Evolutionary conservation across 352 stramenopile species (phyloP), one percentile per base, ranked within the genome.

Genomic region (Phytophthora boehmeriae): DNA sequence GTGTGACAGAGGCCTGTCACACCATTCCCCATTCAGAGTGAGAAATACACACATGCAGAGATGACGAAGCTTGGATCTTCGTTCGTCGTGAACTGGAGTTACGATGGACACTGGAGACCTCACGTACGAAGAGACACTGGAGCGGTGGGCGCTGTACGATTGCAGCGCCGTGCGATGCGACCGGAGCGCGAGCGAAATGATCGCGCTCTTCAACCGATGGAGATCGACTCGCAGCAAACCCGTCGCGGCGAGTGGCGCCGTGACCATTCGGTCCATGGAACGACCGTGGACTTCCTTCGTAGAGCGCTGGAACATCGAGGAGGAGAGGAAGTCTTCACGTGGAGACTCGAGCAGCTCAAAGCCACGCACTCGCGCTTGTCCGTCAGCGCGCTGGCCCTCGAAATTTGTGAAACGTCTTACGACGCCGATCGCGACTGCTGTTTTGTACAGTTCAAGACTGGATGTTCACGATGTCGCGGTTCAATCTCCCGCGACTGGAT

Each of bases 101-200:
- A n/a, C n/a, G n/a, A n/a, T n/a, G n/a, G n/a, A n/a, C n/a, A n/a
- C n/a, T n/a, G n/a, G n/a, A n/a, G n/a, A n/a, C n/a, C n/a, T n/a
- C 8, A 54, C 47, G 34, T 35, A 35, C 47, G 47, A 20, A 14
- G 34, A 54, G 47, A 4, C 22, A 8, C 34, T 35, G 6, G 5
- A 54, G n/a, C 20, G 25, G 32, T 54, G 47, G 47, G 6, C 47
- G 47, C 27, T 52, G 45, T 10, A 52, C 27, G 27, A 52, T 32
- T 54, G 47, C 30, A 54, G 47, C 20, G 47, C 17, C 47, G 13
- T 54, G 8, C 19, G 19, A 20, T 20, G 36, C 0, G 4, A 8
- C 0, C 47, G 17, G 3, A 38, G 11, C 8, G 32, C 34, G 19
- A 34, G 32, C 22, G 47, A 22, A 14, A 45, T 45, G 47, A 2